phyloP scores from a whole-genome alignment of 345 rosid species.

The Eutrema japonicum region DNA sequence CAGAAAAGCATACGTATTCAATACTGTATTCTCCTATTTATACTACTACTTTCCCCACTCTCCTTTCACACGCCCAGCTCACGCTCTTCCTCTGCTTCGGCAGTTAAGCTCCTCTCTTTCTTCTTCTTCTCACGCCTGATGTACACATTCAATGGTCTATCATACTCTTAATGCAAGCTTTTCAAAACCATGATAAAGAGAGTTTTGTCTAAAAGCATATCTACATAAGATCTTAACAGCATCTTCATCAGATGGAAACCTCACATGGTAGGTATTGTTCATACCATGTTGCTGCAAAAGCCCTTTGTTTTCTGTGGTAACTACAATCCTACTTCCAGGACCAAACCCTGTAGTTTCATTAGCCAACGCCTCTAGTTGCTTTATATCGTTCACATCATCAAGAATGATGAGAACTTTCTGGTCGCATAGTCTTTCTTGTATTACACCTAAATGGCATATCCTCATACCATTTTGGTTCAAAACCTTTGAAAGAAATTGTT shows the following conservation, averaged over 20 bases:
- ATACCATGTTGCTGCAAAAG: background rate
- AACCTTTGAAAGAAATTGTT: background rate
- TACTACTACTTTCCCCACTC: too few species aligned
- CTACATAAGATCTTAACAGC: background rate
- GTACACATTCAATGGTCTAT: too few species aligned
- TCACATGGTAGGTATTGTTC: background rate
- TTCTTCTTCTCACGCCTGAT: too few species aligned
- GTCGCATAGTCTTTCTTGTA: background rate
- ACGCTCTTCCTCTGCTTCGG: too few species aligned
- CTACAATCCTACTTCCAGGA: conserved; percentile 8
- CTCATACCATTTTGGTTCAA: background rate
- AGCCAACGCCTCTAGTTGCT: conserved; percentile 5
- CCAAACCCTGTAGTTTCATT: background rate
- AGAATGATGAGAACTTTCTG: background rate
- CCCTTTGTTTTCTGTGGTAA: background rate
- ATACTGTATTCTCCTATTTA: too few species aligned
- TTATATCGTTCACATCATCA: background rate
- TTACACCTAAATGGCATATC: background rate
- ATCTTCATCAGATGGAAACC: background rate
- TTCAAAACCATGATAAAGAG: background rate
- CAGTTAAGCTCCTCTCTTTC: too few species aligned
- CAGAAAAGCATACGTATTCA: too few species aligned
- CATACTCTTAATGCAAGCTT: background rate
- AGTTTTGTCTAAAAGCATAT: background rate
- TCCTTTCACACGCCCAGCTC: too few species aligned